Evolutionary conservation across 192 early-diverging fungal genomes (phyloP).

Genomic region (Entomortierella chlamydospora): DNA sequence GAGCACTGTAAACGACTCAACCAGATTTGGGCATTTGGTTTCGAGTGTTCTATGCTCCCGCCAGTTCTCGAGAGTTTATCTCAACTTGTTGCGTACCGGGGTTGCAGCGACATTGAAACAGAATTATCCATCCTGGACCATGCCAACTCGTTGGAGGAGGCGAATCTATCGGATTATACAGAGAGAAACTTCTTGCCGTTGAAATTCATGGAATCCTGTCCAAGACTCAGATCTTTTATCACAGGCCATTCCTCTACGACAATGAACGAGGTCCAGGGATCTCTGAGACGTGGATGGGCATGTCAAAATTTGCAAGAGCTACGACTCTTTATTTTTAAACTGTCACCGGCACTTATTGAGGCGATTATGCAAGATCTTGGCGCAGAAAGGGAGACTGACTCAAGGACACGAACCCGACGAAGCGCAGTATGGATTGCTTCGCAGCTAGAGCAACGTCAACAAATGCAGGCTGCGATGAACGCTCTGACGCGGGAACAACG

Average conservation of each 20-base stretch:
- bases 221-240: background rate
- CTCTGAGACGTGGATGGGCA: conserved; percentile 26
- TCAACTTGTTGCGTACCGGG: conserved; percentile 3
- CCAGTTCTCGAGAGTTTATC: conserved; percentile 2
- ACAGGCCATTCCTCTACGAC: conserved; percentile 22
- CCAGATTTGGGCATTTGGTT: conserved; percentile 24
- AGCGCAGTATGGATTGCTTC: background rate
- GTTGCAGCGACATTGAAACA: conserved; percentile 27
- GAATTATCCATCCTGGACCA: conserved; percentile 24
- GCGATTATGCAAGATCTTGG: conserved; percentile 29
- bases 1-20: conserved; percentile 10
- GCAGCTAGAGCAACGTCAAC: background rate
- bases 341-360: conserved; percentile 26
- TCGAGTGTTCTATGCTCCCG: conserved; percentile 46
- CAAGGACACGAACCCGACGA: background rate
- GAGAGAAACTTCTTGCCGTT: conserved; percentile 26
- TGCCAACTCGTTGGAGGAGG: conserved; percentile 20
- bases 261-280: conserved; percentile 17
- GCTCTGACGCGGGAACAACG: background rate
- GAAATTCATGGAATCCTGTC: conserved; percentile 29
- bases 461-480: background rate
- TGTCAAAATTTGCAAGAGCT: conserved; percentile 20
- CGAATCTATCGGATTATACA: conserved; percentile 22
- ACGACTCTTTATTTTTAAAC: conserved; percentile 17
- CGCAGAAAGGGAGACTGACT: conserved; percentile 4